Evolutionary conservation across 805 yeast genomes (phyloP), one percentile per base, ranked within the genome.

Genomic region (Cyberlindnera lachancei): DNA sequence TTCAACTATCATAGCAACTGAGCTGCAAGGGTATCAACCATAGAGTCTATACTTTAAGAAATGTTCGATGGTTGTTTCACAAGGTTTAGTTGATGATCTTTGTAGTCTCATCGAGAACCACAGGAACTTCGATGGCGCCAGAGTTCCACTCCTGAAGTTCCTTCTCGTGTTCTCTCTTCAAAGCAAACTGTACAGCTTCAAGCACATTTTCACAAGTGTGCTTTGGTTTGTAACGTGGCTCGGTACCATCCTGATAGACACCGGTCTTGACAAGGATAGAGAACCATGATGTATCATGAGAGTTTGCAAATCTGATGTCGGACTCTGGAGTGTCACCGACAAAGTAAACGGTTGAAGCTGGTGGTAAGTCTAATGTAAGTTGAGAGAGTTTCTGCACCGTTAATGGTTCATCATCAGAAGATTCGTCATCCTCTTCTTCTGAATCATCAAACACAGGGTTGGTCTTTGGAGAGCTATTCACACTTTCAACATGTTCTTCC

Each of bases 291-390:
- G 73, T 73, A 53, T 83, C 92, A 58, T 82, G 90, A 14, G 87
- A 77, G 61, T 83, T 83, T 33, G 94, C 94, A 61, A 84, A 84
- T 56, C 92, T 66, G 42, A 83, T 83, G 56, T 83, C 94, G 6
- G 88, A 79, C 59, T 83, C 94, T 14, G 94, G 94, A 11, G 94
- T 83, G 52, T 83, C 94, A 48, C 94, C 94, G 31, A 83, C 92
- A 59, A 83, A 84, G 56, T 83, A 83, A 12, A 84, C 94, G 0
- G 92, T 82, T 5, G 85, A 77, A 4, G 92, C 86, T 4, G 88
- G 88, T 6, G 92, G 92, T 42, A 83, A 60, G 35, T 77, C 78
- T 45, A 74, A 45, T 2, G 63, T 59, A 38, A 63, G 41, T 43
- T 59, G 61, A n/a, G 66, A 56, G 18, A 66, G 52, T 32, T 62